These are phyloP conservation scores for Kodamaea kakaduensis DNA, from an alignment of 805 yeast genomes.

Conservation along the genomic window DNA sequence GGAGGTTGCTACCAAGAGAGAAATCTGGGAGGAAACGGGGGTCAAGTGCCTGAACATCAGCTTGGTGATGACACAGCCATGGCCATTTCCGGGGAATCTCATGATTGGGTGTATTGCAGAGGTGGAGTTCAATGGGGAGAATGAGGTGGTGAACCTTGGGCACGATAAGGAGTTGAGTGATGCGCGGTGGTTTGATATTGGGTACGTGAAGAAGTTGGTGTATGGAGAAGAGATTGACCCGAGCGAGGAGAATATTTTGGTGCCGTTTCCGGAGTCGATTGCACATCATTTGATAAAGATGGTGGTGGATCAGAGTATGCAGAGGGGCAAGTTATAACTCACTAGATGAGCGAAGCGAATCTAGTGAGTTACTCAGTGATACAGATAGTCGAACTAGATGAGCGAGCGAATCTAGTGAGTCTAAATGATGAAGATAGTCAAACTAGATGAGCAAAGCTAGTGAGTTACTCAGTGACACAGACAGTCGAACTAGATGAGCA, in stretches of 20 bases:
- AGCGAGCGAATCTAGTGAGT: not conserved
- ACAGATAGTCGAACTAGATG: not conserved
- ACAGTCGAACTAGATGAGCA: not conserved
- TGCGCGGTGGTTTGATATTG: conserved; percentile 77
- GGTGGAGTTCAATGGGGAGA: conserved; percentile 65
- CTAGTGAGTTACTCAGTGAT: not conserved
- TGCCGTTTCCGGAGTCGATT: conserved; percentile 44
- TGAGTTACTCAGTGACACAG: not conserved
- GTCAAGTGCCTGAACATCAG: conserved; percentile 55
- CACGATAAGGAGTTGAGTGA: conserved; percentile 85
- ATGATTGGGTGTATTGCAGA: conserved; percentile 90
- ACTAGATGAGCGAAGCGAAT: not conserved
- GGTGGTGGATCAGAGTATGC: conserved; percentile 28
- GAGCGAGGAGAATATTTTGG: conserved; percentile 34
- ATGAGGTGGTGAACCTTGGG: conserved; percentile 63
- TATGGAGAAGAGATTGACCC: conserved; percentile 19
- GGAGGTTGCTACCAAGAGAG: conserved; percentile 83
- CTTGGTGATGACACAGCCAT: conserved; percentile 79
- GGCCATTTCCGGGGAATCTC: conserved; percentile 94
- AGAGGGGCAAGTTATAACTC: conserved; percentile 6
- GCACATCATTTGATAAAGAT: conserved; percentile 42
- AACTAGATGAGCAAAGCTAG: not conserved
- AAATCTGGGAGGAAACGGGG: conserved; percentile 96
- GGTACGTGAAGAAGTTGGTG: conserved; percentile 44
- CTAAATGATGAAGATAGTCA: not conserved